These are phyloP conservation scores for Micromonas pusilla DNA, from an alignment of 139 green algal genomes.

Conservation along the genomic window DNA sequence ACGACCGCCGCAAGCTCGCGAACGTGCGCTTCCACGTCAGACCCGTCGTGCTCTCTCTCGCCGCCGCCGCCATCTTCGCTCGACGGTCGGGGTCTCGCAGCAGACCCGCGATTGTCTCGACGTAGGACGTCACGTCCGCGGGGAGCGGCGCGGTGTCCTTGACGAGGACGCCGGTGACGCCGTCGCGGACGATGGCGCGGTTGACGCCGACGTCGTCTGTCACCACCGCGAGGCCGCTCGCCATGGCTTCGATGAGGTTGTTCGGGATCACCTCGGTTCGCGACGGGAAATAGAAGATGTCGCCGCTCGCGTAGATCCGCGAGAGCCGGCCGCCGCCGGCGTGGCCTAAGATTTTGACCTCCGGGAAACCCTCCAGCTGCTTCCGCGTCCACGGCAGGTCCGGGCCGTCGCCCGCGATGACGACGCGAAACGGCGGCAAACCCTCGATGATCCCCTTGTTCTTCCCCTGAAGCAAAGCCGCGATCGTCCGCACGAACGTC, in stretches of 20 bases:
- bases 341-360: conserved; percentile 21
- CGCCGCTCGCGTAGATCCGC: conserved; percentile 6
- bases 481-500: neutral
- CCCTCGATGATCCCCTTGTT: neutral
- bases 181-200: conserved; percentile 17
- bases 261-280: conserved; percentile 19
- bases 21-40: conserved; percentile 19
- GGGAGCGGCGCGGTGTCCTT: neutral
- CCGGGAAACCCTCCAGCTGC: neutral
- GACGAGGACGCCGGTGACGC: neutral
- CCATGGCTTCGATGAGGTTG: conserved; percentile 26
- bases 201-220: conserved; percentile 26
- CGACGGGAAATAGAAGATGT: conserved; percentile 22
- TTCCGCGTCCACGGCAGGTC: conserved; percentile 2
- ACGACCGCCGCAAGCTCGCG: neutral
- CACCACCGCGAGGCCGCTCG: neutral
- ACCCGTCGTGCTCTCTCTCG: neutral
- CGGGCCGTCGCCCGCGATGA: conserved; percentile 15
- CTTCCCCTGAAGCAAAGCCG: neutral
- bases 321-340: neutral
- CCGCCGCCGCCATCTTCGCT: neutral
- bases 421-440: conserved; percentile 5
- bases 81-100: neutral
- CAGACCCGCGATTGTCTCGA: neutral
- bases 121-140: conserved; percentile 4